A percentile compares a stretch with the other conserved stretches of the same genome.
Conservation (phyloP, 1,139 yeast species). For the Arxiozyma slooffiae region DNA sequence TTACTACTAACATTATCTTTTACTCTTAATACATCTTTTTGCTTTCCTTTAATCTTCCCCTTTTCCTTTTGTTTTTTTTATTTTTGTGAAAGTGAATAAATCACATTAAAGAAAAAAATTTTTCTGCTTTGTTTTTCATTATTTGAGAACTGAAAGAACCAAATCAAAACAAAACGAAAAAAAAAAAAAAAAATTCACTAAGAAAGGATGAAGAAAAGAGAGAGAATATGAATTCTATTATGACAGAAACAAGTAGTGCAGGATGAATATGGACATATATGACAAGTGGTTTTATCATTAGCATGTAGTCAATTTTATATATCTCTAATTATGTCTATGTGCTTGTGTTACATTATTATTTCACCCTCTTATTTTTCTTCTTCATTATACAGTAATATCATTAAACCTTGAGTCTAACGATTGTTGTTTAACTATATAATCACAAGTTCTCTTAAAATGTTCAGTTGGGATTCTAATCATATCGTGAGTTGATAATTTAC, state of each 20-base stretch:
- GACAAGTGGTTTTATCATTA: no score
- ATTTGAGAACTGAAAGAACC: no score
- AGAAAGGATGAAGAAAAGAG: neutral
- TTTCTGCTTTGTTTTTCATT: no score
- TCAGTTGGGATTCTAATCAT: conserved; percentile 18
- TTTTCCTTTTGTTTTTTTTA: neutral
- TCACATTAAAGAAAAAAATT: neutral
- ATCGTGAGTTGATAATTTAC: conserved; percentile 9
- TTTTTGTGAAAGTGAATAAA: neutral
- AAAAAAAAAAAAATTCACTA: no score
- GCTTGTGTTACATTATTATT: no score
- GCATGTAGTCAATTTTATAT: no score
- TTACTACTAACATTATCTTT: neutral
- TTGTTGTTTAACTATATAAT: conserved; percentile 14
- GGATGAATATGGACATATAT: no score
- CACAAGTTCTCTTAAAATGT: conserved; percentile 22
- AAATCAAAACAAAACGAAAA: no score
- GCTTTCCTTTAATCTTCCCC: neutral
- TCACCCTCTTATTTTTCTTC: no score
- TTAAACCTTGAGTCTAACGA: conserved; percentile 15
- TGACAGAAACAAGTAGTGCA: no score
- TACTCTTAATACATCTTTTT: neutral
- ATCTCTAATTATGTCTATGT: neutral
- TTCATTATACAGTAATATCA: conserved; percentile 5
- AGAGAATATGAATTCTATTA: neutral